Evolutionary conservation across 2,329 filamentous ascomycete genomes (phyloP), one percentile per base, ranked within the genome.

Genomic region (Whalleya microplaca): DNA sequence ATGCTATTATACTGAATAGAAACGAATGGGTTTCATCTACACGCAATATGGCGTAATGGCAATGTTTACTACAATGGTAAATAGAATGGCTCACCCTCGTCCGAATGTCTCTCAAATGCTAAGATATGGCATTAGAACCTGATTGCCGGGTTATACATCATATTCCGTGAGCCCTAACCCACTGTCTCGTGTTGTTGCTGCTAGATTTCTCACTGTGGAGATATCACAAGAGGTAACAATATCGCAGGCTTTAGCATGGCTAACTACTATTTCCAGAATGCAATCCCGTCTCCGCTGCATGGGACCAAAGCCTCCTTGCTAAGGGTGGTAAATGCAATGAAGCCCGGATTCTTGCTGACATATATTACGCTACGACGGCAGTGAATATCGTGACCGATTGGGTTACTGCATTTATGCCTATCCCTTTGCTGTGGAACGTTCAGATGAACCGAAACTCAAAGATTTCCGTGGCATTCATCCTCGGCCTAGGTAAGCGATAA

Each of bases 391-490:
- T 63, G 20, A 61, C 61, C 6, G 61, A 63, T 40, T 63, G 61
- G 61, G 37, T 51, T 32, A 63, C 60, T 8, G 60, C 60, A 12
- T 53, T 63, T 19, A 58, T 63, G 60, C 62, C 62, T 16, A 63
- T 64, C 12, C 62, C 60, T 2, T 45, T 64, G n/a, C 51, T 63
- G 10, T 64, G 62, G 60, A 63, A 63, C 21, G 53, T 64, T n/a
- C 51, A 59, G 45, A 53, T 64, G 43, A 64, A 61, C 47, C 45
- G 32, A 12, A 64, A 63, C 41, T 51, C 59, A 2, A 64, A 64
- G 44, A 41, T 58, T 9, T 64, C 62, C 8, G 62, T 64, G 10
- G 57, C 47, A 9, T 55, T 59, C 37, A 57, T 64, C 19, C 27
- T 64, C 20, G 58, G 62, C n/a, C 43, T 64, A 12, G 61, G 61